Percentiles rank a stretch among this genome's conserved stretches.
Evolutionary conservation across 176 grass and related monocot genomes (phyloP).

Genomic region (Oryza coarctata): DNA sequence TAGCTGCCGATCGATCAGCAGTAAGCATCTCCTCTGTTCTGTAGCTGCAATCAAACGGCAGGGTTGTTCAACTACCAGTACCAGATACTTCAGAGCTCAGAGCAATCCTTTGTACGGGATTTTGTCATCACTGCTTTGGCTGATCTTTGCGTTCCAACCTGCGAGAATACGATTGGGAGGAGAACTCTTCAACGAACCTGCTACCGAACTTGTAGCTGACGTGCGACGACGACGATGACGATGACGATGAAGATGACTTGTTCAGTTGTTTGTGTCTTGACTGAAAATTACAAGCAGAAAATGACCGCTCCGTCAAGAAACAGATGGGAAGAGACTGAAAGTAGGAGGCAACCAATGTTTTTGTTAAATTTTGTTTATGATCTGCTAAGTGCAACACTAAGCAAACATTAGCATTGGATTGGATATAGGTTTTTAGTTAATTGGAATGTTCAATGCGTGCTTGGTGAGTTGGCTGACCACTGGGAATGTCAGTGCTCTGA

Average conservation of each 20-base stretch:
- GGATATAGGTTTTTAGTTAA: neutral
- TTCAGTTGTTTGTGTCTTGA: neutral
- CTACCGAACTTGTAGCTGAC: neutral
- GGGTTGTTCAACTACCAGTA: conserved; percentile 18
- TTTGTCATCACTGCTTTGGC: neutral
- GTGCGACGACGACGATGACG: too few relatives aligned
- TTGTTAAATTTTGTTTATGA: neutral
- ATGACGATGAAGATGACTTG: neutral
- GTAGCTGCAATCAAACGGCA: neutral
- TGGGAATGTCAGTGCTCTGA: neutral
- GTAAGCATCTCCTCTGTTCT: neutral
- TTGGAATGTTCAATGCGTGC: neutral
- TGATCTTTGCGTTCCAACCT: neutral
- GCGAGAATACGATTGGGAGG: neutral
- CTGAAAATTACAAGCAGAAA: neutral
- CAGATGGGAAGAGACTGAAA: neutral
- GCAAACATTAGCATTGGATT: neutral
- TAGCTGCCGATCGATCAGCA: neutral
- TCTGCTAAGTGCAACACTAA: neutral
- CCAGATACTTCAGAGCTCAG: neutral
- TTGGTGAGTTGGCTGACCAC: neutral
- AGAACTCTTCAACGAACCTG: neutral
- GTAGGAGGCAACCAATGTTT: neutral
- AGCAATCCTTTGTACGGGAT: neutral
- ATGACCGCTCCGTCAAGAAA: neutral